These are phyloP conservation scores for Drosera spatulata DNA, from an alignment of 179 eudicot genomes.

Conservation along the genomic window DNA sequence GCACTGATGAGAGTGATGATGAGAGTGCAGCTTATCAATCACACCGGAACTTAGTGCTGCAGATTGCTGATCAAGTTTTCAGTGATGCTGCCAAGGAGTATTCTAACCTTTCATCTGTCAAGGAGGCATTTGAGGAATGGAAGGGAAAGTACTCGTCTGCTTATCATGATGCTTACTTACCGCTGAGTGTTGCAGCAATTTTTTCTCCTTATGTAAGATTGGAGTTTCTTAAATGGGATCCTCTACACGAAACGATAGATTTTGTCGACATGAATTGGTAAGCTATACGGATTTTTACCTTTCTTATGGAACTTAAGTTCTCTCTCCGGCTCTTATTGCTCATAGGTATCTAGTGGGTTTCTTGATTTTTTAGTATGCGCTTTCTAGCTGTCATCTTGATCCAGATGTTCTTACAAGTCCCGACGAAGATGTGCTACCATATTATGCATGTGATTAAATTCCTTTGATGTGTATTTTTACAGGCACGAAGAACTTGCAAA, in stretches of 20 bases:
- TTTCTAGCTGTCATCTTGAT: too few relatives aligned
- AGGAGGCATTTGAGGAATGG: constrained; percentile 72
- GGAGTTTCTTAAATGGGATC: constrained; percentile 98
- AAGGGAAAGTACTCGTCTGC: constrained; percentile 64
- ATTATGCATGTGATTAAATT: too few relatives aligned
- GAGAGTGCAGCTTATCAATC: constrained; percentile 69
- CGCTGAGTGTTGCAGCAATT: constrained; percentile 73
- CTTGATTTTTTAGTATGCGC: too few relatives aligned
- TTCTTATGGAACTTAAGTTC: too few relatives aligned
- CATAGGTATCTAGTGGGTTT: too few relatives aligned
- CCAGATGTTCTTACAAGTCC: too few relatives aligned
- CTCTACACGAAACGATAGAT: constrained; percentile 75
- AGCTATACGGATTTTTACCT: constrained; percentile 6
- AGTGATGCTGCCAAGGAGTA: constrained; percentile 82
- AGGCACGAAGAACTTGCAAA: constrained; percentile 77
- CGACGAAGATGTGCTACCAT: too few relatives aligned
- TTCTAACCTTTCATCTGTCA: constrained; percentile 65
- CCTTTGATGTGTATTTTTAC: too few relatives aligned
- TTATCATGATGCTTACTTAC: constrained; percentile 82
- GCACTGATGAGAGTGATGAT: constrained; percentile 92
- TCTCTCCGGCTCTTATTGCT: too few relatives aligned
- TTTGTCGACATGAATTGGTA: constrained; percentile 89
- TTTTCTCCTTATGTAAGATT: constrained; percentile 94
- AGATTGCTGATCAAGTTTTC: constrained; percentile 71
- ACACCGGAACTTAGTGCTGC: constrained; percentile 55